Evolutionary conservation across 345 rosid species (phyloP).

Genomic region (Mercurialis annua): DNA sequence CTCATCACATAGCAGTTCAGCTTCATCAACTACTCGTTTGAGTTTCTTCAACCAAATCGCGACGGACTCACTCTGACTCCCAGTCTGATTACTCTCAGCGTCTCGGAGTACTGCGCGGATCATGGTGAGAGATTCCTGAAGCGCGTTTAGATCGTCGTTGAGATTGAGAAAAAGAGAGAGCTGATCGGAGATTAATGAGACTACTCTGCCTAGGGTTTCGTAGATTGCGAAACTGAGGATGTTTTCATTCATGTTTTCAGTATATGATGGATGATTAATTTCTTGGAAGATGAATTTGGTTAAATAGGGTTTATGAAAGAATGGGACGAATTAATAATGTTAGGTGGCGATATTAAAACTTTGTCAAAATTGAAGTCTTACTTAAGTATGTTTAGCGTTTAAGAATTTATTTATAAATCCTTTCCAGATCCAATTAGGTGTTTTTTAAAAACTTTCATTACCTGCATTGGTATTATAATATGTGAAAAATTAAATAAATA

Average conservation of each 20-base stretch:
- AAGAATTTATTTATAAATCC: no score
- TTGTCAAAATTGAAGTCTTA: no score
- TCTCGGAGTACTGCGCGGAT: neutral
- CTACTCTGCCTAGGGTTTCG: neutral
- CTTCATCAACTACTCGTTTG: slow-evolving; percentile 1
- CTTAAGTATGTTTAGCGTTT: no score
- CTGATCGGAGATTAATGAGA: neutral
- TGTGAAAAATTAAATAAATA: no score
- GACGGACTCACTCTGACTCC: neutral
- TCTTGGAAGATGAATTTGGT: no score
- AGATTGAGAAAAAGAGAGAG: neutral
- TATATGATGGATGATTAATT: no score
- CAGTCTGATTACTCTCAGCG: neutral
- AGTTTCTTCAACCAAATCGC: slow-evolving; percentile 3
- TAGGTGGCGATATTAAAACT: no score
- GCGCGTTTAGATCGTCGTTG: neutral
- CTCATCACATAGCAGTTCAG: slow-evolving; percentile 7
- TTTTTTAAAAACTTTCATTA: no score
- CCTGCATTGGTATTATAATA: no score
- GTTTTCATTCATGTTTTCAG: slow-evolving; percentile 4
- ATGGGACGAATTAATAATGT: no score
- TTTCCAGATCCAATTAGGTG: no score
- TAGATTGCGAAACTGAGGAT: neutral
- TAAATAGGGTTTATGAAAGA: no score
- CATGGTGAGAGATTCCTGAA: neutral